Evolutionary conservation across 768 basidiomycete species (phyloP), one percentile per base, ranked within the genome.

Genomic region (Lyophyllum shimeji): DNA sequence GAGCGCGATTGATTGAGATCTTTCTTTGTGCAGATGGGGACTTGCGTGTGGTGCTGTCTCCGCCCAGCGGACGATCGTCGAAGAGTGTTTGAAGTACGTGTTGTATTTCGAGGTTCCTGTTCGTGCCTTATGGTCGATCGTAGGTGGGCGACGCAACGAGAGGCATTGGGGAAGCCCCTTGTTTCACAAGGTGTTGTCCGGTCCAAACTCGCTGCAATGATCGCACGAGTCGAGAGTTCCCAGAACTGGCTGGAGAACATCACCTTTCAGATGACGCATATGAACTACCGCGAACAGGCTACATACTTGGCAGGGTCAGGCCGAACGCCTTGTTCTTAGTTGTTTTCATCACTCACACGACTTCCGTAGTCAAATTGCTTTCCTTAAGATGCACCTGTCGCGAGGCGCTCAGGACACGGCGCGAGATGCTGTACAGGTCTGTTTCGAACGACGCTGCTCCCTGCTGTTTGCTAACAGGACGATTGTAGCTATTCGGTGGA

Each of bases 161-260:
- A 90, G 65, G 93, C 90, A 9, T 95, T 95, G 62, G 95, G 94
- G 45, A 94, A 90, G 70, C 90, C 87, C 1, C 75, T 95, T 42
- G 80, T 80, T 58, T 83, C 87, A 2, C 89, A 93, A 66, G 83
- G 94, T 0, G 89, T 97, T 58, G 89, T 98, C 60, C 85, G 95
- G 18, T 75, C 83, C 42, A 96, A 94, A 77, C 74, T 98, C 49
- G 94, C 93, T 1, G 76, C 68, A 3, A 98, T 98, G 90, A 93
- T 96, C 48, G 81, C 91, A 21, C 83, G 90, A 47, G 77, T 74
- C 27, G 80, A 82, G 61, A 76, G 77, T 47, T 76, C 75, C 0
- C 90, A 92, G 68, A 78, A 74, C 37, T 92, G 89, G 90, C 73
- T 93, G 17, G 92, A 95, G 74, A 86, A 84, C 61, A 78, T 94